phyloP scores from a whole-genome alignment of 495 filamentous ascomycete genomes.

The Penicillium parvum region DNA sequence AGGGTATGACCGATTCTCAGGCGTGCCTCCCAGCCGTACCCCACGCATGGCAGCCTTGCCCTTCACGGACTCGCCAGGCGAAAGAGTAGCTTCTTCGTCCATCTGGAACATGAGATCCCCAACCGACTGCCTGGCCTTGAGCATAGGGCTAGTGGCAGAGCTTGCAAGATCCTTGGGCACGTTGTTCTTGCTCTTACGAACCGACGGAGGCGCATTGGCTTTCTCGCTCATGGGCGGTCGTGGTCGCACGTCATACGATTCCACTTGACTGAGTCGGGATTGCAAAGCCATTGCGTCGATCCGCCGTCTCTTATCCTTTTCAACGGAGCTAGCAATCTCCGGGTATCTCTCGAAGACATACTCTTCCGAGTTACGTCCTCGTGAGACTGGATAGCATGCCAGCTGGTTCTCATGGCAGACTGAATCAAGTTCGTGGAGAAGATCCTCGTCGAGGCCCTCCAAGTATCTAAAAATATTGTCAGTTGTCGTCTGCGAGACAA shows the following conservation, averaged over 20 bases:
- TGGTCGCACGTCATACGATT: constrained; percentile 44
- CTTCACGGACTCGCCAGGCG: constrained; percentile 23
- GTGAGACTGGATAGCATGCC: constrained; percentile 66
- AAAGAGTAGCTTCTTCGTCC: constrained; percentile 66
- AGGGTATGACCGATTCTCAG: constrained; percentile 19
- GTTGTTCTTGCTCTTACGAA: constrained; percentile 48
- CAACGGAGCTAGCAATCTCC: constrained; percentile 49
- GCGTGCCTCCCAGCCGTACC: constrained; percentile 5
- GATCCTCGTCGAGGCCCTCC: constrained; percentile 79
- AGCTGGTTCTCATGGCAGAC: constrained; percentile 79
- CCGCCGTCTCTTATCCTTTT: constrained; percentile 49
- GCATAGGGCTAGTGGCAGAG: constrained; percentile 47
- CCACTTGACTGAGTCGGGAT: constrained; percentile 55
- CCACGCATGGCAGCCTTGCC: constrained; percentile 31
- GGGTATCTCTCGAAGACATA: constrained; percentile 70
- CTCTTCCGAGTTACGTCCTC: constrained; percentile 66
- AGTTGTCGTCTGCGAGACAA: no score
- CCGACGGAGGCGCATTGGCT: constrained; percentile 45
- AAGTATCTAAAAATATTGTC: constrained; percentile 59
- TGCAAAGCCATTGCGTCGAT: constrained; percentile 59
- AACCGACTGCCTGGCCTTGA: constrained; percentile 60
- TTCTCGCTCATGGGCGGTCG: constrained; percentile 49
- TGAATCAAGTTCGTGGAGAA: constrained; percentile 71
- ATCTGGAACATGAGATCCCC: constrained; percentile 90
- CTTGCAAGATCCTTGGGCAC: constrained; percentile 44